Evolutionary conservation across 129 eudicot species (phyloP), one percentile per base, ranked within the genome.

Genomic region (Flaveria ramosissima): DNA sequence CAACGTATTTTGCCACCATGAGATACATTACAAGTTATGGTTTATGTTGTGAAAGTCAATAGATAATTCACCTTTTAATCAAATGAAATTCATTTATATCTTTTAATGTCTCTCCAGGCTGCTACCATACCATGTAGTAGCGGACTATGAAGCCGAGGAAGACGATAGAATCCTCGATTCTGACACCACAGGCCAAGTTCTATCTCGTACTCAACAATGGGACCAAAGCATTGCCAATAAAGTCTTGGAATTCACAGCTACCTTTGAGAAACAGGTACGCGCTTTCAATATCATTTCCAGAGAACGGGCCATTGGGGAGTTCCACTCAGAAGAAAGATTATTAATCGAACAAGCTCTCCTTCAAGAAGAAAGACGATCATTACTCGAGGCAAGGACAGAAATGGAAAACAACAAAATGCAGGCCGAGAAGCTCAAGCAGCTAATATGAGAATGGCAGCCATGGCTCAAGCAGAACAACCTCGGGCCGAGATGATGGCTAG

Each of bases 351-450:
- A 88, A 66, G 81, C 88, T 52, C 86, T 89, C 21, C 76, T 85
- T 50, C 96, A 89, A 81, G 96, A 93, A 39, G 97, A 93, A 71
- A 82, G 86, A 16, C 80, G 91, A 39, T 75, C 92, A 0, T 60
- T 85, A 53, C 67, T 82, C 1, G 96, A 90, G 53, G 56, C 85
- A 41, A 87, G 89, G 85, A 82, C 90, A 47, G 94, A 92, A 70
- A 80, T 92, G 80, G 92, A 90, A 90, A 92, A 21, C 90, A 96
- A 72, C 90, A 90, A 75, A 92, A 86, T 72, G 96, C 96, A 0
- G 96, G 92, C 16, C 85, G 86, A 73, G 97, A 81, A 52, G 84
- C 84, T 15, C 84, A 74, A 6, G 84, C 84, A 59, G 80, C 81
- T 17, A 81, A 63, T 21, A 70, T 81, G 72, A 73, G 85, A n/a